A percentile compares a stretch with the other conserved stretches of the same genome.
These are phyloP conservation scores for Collariella sp. DNA, from an alignment of 495 filamentous ascomycete species.

Conservation along the genomic window DNA sequence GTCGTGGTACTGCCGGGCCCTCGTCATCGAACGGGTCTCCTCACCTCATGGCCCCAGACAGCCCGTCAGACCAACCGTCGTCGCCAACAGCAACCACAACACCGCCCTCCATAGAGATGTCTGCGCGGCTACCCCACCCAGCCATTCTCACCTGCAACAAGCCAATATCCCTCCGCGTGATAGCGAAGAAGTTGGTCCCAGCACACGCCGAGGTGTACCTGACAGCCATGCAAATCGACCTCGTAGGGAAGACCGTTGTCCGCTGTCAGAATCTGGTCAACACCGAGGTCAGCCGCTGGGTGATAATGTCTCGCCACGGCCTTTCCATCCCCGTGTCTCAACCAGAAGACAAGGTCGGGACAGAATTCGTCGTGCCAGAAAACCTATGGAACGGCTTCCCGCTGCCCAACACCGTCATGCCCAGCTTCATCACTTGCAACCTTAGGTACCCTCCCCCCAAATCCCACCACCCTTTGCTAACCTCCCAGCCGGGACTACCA, in stretches of 20 bases:
- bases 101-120: constrained; percentile 51
- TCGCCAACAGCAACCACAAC: not conserved
- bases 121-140: constrained; percentile 78
- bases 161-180: constrained; percentile 68
- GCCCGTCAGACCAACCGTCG: not conserved
- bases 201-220: constrained; percentile 57
- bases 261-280: constrained; percentile 61
- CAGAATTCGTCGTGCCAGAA: constrained; percentile 58
- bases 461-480: too few relatives aligned
- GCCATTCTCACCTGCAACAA: constrained; percentile 84
- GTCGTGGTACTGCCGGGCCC: constrained; percentile 1
- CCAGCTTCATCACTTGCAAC: constrained; percentile 84
- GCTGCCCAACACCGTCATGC: constrained; percentile 76
- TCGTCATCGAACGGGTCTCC: not conserved
- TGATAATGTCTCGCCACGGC: constrained; percentile 58
- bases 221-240: constrained; percentile 68
- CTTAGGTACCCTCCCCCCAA: too few relatives aligned
- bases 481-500: constrained; percentile 56
- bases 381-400: constrained; percentile 58
- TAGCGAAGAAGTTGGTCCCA: constrained; percentile 65
- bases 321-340: constrained; percentile 53
- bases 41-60: not conserved
- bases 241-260: constrained; percentile 71
- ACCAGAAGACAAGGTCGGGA: constrained; percentile 49
- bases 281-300: constrained; percentile 58